Evolutionary conservation across 2,329 filamentous ascomycete genomes (phyloP), one percentile per base, ranked within the genome.

Genomic region (Fusarium fracticaudum): DNA sequence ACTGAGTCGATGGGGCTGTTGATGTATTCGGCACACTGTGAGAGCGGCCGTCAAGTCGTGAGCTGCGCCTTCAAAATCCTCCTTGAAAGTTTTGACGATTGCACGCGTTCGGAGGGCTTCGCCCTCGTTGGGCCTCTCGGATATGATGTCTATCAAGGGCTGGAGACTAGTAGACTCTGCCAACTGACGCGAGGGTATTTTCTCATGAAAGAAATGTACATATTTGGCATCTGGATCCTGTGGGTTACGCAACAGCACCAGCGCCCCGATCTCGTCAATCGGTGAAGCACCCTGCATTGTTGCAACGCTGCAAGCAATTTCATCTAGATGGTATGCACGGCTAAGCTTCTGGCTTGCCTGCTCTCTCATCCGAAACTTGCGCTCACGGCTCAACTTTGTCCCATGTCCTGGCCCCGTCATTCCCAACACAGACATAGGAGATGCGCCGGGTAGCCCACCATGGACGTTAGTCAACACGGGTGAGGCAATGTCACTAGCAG

Each of bases 131-230:
- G 92, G 90, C 26, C 89, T 84, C 45, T 90, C 88, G 18, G 85
- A 83, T 67, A 95, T 91, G 64, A 96, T 90, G 43, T 93, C 88
- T 79, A 91, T 86, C 73, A 97, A 81, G 8, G 91, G 87, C 60
- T 89, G 84, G 64, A 95, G 82, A 71, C 89, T 91, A 14, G 93
- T 95, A 76, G 88, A 91, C 77, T 94, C 90, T 41, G 91, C 92
- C 80, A 96, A 85, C 80, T 92, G 91, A 47, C 92, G 86, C 45
- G 91, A 93, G 3, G 93, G 92, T 33, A 96, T 95, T 87, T 96
- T 96, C 83, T 97, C 93, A 83, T 96, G 93, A 81, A 97, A 97
- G 84, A 96, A 96, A 80, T 96, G 93, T n/a, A 96, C 94, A 80
- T 96, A 96, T 81, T 92, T 93, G 35, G 93, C 94, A 78, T 96